These are phyloP conservation scores for Serendipita indica DNA, from an alignment of 768 basidiomycete genomes.

Conservation along the genomic window DNA sequence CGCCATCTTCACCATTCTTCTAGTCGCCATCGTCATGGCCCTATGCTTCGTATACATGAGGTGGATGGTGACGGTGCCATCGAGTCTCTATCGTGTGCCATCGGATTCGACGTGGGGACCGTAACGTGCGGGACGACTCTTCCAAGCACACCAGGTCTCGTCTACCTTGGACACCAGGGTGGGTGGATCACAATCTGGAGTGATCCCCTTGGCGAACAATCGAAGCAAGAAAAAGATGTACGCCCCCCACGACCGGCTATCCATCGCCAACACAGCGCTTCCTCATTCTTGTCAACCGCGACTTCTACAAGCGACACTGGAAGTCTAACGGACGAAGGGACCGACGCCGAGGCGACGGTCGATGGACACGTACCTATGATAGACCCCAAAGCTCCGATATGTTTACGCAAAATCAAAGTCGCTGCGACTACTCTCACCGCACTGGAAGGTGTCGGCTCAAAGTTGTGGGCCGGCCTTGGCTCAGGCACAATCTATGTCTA, in stretches of 20 bases:
- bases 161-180: slow-evolving; percentile 85
- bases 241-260: slow-evolving; percentile 13
- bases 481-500: slow-evolving; percentile 73
- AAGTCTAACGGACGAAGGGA: neutral
- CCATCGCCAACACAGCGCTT: slow-evolving; percentile 9
- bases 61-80: slow-evolving; percentile 19
- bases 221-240: too few species aligned
- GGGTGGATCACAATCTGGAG: slow-evolving; percentile 79
- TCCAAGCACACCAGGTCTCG: slow-evolving; percentile 45
- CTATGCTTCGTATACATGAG: slow-evolving; percentile 73
- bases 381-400: slow-evolving; percentile 33
- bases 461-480: slow-evolving; percentile 77
- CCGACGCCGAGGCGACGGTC: slow-evolving; percentile 6
- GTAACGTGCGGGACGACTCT: slow-evolving; percentile 71
- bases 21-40: slow-evolving; percentile 18
- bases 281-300: slow-evolving; percentile 9
- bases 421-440: slow-evolving; percentile 67
- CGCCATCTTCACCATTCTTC: neutral
- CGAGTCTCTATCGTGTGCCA: slow-evolving; percentile 33
- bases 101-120: slow-evolving; percentile 60
- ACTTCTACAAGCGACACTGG: neutral
- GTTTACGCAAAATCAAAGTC: slow-evolving; percentile 65
- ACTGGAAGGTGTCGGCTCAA: slow-evolving; percentile 68
- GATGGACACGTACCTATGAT: neutral
- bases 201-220: slow-evolving; percentile 28